These are phyloP conservation scores for Ochetophila trinervis DNA, from an alignment of 306 rosid species.

Conservation along the genomic window DNA sequence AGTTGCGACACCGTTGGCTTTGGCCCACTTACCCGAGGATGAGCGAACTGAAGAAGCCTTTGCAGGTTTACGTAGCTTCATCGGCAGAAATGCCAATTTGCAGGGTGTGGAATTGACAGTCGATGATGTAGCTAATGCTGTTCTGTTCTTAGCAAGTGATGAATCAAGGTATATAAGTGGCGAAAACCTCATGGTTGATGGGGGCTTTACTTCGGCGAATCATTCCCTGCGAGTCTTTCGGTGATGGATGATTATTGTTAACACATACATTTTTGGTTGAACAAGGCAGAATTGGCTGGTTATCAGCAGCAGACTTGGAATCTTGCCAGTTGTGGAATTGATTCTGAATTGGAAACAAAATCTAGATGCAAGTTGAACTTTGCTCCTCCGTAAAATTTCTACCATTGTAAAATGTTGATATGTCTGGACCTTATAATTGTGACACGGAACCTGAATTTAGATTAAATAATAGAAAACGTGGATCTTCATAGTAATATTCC, in stretches of 20 bases:
- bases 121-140: slow-evolving; percentile 74
- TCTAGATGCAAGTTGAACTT: no score
- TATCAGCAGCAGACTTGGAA: no score
- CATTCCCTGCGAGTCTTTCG: slow-evolving; percentile 59
- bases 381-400: no score
- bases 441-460: no score
- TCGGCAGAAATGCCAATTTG: slow-evolving; percentile 48
- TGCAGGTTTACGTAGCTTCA: slow-evolving; percentile 39
- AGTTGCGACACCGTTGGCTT: slow-evolving; percentile 47
- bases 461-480: no score
- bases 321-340: no score
- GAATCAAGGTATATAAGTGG: slow-evolving; percentile 73
- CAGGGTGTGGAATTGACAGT: slow-evolving; percentile 60
- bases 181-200: slow-evolving; percentile 68
- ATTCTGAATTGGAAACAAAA: no score
- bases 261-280: no score
- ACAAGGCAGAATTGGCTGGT: no score
- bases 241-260: slow-evolving; percentile 24
- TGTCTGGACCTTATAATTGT: no score
- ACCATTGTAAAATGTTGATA: no score
- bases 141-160: slow-evolving; percentile 81
- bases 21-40: slow-evolving; percentile 64
- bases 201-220: slow-evolving; percentile 54
- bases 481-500: no score
- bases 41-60: slow-evolving; percentile 62